phyloP scores from a whole-genome alignment of 208 protist species.

The Plasmodiophora brassicae region DNA sequence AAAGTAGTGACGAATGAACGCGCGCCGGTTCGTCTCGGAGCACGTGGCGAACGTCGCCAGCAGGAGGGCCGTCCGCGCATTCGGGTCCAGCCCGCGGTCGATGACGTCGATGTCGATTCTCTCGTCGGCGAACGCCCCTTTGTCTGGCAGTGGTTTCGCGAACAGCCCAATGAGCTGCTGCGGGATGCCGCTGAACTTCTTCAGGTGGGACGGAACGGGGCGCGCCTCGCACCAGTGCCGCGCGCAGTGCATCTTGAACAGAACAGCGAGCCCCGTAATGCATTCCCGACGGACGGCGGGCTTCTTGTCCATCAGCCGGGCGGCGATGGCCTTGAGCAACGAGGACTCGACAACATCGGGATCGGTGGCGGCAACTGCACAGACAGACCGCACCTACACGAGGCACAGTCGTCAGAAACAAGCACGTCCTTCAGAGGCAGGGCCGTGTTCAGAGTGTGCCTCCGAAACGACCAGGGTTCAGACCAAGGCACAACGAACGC shows the following conservation, averaged over 20 bases:
- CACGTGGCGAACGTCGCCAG: not conserved
- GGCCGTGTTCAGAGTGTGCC: too few relatives aligned
- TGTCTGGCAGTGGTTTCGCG: not conserved
- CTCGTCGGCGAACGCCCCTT: not conserved
- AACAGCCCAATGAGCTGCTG: not conserved
- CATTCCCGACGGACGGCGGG: not conserved
- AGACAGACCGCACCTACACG: not conserved
- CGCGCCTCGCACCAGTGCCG: not conserved
- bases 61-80: not conserved
- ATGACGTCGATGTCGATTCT: not conserved
- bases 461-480: not conserved
- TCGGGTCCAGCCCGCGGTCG: not conserved
- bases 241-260: slow-evolving; percentile 9
- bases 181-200: not conserved
- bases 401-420: not conserved
- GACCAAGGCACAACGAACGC: not conserved
- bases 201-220: not conserved
- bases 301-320: not conserved
- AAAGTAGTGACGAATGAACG: not conserved
- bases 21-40: not conserved
- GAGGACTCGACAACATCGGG: not conserved
- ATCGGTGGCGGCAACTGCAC: not conserved
- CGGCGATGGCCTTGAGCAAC: not conserved
- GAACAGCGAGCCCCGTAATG: not conserved
- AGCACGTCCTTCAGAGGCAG: not conserved